A percentile compares a stretch with the other conserved stretches of the same genome.
Conservation (phyloP, 208 protist species). For the Leishmania gerbilli region DNA sequence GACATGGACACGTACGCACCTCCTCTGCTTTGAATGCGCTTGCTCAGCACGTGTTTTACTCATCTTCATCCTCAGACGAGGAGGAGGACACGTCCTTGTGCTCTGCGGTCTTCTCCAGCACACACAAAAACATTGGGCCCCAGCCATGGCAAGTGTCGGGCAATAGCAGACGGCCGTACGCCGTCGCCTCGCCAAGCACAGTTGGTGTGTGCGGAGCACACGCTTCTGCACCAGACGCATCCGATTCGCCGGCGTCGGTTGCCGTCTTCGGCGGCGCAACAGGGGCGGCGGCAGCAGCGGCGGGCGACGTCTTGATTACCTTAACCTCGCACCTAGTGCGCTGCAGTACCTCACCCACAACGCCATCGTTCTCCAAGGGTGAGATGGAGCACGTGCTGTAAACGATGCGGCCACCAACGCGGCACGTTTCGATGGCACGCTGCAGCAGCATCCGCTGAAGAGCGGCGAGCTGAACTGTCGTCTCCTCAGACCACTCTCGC, state of each 20-base stretch:
- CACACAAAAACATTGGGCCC: slow-evolving; percentile 76
- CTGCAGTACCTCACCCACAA: slow-evolving; percentile 68
- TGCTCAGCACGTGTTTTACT: not conserved
- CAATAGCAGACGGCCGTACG: slow-evolving; percentile 69
- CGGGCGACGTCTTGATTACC: slow-evolving; percentile 26
- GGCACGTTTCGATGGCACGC: slow-evolving; percentile 78
- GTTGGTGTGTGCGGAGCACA: slow-evolving; percentile 3
- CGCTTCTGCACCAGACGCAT: not conserved
- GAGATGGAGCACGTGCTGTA: slow-evolving; percentile 94
- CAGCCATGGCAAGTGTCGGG: slow-evolving; percentile 62
- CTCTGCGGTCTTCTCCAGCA: slow-evolving; percentile 66
- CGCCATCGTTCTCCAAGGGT: slow-evolving; percentile 86
- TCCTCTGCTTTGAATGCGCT: not conserved
- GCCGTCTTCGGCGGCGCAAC: not conserved
- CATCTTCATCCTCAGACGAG: slow-evolving; percentile 21
- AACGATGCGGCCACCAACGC: slow-evolving; percentile 78
- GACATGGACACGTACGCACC: not conserved
- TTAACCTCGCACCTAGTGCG: slow-evolving; percentile 62
- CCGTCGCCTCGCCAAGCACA: slow-evolving; percentile 62
- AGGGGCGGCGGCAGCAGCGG: not conserved
- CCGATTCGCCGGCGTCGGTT: not conserved
- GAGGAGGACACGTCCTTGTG: slow-evolving; percentile 28
- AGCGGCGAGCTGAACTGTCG: slow-evolving; percentile 35
- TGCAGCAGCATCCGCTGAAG: slow-evolving; percentile 73
- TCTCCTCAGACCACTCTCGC: slow-evolving; percentile 56